A percentile compares a stretch with the other conserved stretches of the same genome.
phyloP scores from a whole-genome alignment of 2,329 filamentous ascomycete species.

The Atkinsonella hypoxylon region DNA sequence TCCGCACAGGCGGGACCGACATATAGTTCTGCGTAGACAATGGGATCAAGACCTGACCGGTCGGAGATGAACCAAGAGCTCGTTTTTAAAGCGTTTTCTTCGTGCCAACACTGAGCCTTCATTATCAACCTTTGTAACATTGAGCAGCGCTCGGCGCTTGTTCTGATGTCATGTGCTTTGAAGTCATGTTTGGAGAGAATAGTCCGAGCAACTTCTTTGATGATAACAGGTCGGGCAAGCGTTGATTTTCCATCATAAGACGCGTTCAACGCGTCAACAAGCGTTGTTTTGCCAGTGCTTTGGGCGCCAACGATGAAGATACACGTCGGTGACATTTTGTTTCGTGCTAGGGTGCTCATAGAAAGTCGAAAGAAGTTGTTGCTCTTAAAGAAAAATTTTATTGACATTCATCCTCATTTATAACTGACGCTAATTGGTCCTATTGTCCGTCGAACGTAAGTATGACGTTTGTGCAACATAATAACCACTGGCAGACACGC shows the following conservation, averaged over 20 bases:
- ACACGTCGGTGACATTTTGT: neutral
- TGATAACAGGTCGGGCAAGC: neutral
- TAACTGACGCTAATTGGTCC: neutral
- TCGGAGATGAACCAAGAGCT: neutral
- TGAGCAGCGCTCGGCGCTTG: neutral
- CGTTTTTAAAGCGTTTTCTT: neutral
- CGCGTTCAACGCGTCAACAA: neutral
- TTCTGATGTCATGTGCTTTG: neutral
- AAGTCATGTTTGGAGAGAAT: neutral
- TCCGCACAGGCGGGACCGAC: neutral
- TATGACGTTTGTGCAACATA: neutral
- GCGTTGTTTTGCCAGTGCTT: neutral
- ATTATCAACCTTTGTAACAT: neutral
- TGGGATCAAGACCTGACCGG: neutral
- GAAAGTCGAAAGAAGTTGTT: neutral
- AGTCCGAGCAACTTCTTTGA: neutral
- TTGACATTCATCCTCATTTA: neutral
- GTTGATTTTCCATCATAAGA: neutral
- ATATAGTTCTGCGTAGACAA: neutral
- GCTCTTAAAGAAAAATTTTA: too few relatives aligned
- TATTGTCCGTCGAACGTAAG: neutral
- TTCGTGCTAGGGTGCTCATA: neutral
- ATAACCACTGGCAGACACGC: neutral
- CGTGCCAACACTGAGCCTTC: neutral
- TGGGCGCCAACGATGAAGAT: constrained; percentile 1